Percentiles rank a stretch among this genome's conserved stretches.
Evolutionary conservation across 768 basidiomycete genomes (phyloP).

Genomic region (Tylopilus sp.): DNA sequence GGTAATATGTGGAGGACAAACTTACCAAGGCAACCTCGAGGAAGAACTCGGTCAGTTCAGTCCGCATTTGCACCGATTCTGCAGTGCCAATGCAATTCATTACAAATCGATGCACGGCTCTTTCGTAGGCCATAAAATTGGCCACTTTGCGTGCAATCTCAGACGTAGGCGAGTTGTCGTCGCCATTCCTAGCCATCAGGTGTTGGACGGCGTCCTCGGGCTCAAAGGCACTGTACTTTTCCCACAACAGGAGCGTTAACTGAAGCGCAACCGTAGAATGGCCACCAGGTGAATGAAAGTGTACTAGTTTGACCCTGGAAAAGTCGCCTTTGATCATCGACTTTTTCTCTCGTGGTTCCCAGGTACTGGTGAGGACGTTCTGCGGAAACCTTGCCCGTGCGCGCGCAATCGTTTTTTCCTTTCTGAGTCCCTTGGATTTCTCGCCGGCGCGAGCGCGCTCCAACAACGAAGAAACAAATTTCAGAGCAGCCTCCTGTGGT

Average conservation of each 20-base stretch:
- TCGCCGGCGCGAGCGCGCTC: constrained; percentile 21
- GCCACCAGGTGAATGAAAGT: constrained; percentile 36
- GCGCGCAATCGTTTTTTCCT: constrained; percentile 22
- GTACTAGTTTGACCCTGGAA: constrained; percentile 27
- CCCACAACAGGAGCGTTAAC: constrained; percentile 38
- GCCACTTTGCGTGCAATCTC: constrained; percentile 29
- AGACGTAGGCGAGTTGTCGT: constrained; percentile 23
- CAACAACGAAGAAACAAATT: constrained; percentile 31
- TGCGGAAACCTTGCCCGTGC: constrained; percentile 19
- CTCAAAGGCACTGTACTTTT: constrained; percentile 37
- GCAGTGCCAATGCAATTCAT: constrained; percentile 34
- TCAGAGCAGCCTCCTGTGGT: constrained; percentile 24
- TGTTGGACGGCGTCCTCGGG: constrained; percentile 42
- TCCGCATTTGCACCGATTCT: constrained; percentile 18
- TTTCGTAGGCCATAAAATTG: constrained; percentile 35
- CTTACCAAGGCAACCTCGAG: constrained; percentile 43
- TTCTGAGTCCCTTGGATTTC: constrained; percentile 24
- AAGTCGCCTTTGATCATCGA: constrained; percentile 30
- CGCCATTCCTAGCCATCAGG: constrained; percentile 34
- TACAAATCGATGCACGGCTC: constrained; percentile 39
- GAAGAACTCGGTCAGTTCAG: constrained; percentile 39
- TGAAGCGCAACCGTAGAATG: constrained; percentile 45
- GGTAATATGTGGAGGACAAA: background rate
- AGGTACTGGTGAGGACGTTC: constrained; percentile 18
- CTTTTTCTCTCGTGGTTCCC: constrained; percentile 26